These are phyloP conservation scores for Candida krabiensis DNA, from an alignment of 805 yeast genomes.

Conservation along the genomic window DNA sequence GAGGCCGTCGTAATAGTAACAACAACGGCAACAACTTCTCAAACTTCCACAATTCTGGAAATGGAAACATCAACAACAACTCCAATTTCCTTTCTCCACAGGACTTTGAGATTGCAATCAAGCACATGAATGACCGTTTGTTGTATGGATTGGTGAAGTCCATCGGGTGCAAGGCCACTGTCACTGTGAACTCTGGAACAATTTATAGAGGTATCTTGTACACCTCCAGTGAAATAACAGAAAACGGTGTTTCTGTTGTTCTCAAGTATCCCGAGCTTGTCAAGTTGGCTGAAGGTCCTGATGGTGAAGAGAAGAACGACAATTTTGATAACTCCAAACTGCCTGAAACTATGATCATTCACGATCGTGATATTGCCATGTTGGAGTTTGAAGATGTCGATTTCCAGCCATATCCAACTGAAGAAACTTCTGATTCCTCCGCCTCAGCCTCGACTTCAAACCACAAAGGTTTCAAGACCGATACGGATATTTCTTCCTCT, in stretches of 20 bases:
- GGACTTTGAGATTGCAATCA: slow-evolving; percentile 30
- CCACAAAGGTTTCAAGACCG: slow-evolving; percentile 64
- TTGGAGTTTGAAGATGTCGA: slow-evolving; percentile 44
- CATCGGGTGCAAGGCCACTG: slow-evolving; percentile 56
- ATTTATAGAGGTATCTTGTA: slow-evolving; percentile 58
- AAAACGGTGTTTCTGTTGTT: slow-evolving; percentile 52
- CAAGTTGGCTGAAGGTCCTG: too few relatives aligned
- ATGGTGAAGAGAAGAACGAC: slow-evolving; percentile 37
- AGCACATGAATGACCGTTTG: slow-evolving; percentile 54
- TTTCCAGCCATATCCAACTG: slow-evolving; percentile 16
- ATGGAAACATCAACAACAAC: slow-evolving; percentile 18
- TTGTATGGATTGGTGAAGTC: slow-evolving; percentile 55
- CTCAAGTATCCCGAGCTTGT: slow-evolving; percentile 50
- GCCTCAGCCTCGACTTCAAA: slow-evolving; percentile 14
- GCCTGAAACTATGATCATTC: slow-evolving; percentile 45
- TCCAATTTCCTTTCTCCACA: slow-evolving; percentile 25
- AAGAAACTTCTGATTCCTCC: slow-evolving; percentile 13
- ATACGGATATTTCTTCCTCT: slow-evolving; percentile 74
- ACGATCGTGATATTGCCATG: slow-evolving; percentile 52
- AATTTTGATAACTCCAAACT: slow-evolving; percentile 34
- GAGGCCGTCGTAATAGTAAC: slow-evolving; percentile 8
- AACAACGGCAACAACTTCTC: slow-evolving; percentile 1
- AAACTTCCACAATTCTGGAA: slow-evolving; percentile 3
- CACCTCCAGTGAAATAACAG: slow-evolving; percentile 41
- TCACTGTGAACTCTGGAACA: slow-evolving; percentile 63